Percentiles rank a stretch among this genome's conserved stretches.
phyloP scores from a whole-genome alignment of 768 basidiomycete species.

The Trametopsis cervina region DNA sequence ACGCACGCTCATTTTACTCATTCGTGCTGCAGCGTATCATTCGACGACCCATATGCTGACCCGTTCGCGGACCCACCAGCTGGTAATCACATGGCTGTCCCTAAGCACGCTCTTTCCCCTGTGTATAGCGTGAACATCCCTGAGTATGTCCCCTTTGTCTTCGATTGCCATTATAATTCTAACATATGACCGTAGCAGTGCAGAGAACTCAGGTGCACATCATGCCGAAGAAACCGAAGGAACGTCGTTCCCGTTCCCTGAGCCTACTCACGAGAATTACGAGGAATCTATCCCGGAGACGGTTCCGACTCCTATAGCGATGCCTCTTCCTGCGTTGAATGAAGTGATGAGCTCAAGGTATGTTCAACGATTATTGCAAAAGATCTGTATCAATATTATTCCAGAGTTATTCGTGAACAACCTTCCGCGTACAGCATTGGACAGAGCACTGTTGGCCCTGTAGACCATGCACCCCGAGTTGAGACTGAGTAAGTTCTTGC shows the following conservation, averaged over 20 bases:
- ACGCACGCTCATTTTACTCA: not conserved
- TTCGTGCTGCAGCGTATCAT: constrained; percentile 11
- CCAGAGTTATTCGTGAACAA: constrained; percentile 13
- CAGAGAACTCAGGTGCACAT: not conserved
- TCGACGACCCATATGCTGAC: constrained; percentile 19
- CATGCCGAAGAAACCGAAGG: not conserved
- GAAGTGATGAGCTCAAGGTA: constrained; percentile 33
- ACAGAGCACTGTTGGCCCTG: constrained; percentile 12
- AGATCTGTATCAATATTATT: not conserved
- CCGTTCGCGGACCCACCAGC: constrained; percentile 24
- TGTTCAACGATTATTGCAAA: constrained; percentile 13
- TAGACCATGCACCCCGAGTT: constrained; percentile 3
- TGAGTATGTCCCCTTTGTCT: constrained; percentile 22
- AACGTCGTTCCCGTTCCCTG: not conserved
- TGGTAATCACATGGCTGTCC: constrained; percentile 2
- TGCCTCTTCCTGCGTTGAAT: constrained; percentile 37
- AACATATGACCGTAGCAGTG: not conserved
- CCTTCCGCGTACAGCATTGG: constrained; percentile 15
- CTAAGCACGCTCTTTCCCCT: constrained; percentile 16
- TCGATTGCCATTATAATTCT: not conserved
- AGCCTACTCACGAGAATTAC: no score
- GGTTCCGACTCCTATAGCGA: constrained; percentile 23
- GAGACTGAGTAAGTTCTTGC: constrained; percentile 14
- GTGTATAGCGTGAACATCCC: constrained; percentile 26
- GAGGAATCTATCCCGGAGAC: not conserved